Evolutionary conservation across 345 rosid genomes (phyloP), one percentile per base, ranked within the genome.

Genomic region (Eucalyptus pauciflora): DNA sequence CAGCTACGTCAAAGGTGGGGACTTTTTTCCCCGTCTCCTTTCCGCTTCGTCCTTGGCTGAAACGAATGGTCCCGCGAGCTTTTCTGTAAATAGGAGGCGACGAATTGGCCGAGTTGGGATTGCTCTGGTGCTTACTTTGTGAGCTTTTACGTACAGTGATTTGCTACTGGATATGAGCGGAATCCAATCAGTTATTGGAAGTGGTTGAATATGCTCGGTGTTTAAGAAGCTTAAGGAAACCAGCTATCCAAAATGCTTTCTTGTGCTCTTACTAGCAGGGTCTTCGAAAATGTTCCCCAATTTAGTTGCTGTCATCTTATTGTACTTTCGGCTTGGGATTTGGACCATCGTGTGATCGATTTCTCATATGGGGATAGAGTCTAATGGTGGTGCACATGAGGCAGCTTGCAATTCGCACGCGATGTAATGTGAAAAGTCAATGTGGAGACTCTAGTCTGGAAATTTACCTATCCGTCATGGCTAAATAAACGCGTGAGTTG

Each of bases 1-100:
- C 89, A 91, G 90, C 51, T 94, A 95, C 69, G 92, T 98, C 50
- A 94, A 89, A 93, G 99, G 99, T 96, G 86, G 25, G 60, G 8
- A 48, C 86, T 60, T 86, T 31, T 52, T 52, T 3, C 56, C 25
- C 27, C 25, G 11, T 86, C 50, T 50, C 1, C 3, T 33, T 45
- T 58, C 46, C 18, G 14, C 69, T 41, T n/a, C 58, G 31, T 89
- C 45, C 43, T 3, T 27, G 50, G 56, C 87, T 52, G 46, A 6
- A 76, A 11, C 7, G 48, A 41, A 22, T 76, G 85, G 13, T 76
- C 85, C 85, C 85, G 43, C 13, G 85, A 41, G 48, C 48, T 41
- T 76, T 41, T 41, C 31, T 24, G 83, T 20, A 4, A 10, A 37
- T 76, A 76, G 45, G 85, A 76, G 7, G 48, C 48, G 48, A 41